phyloP scores from a whole-genome alignment of 1,284 basidiomycete genomes.

The Sporisorium graminicola region DNA sequence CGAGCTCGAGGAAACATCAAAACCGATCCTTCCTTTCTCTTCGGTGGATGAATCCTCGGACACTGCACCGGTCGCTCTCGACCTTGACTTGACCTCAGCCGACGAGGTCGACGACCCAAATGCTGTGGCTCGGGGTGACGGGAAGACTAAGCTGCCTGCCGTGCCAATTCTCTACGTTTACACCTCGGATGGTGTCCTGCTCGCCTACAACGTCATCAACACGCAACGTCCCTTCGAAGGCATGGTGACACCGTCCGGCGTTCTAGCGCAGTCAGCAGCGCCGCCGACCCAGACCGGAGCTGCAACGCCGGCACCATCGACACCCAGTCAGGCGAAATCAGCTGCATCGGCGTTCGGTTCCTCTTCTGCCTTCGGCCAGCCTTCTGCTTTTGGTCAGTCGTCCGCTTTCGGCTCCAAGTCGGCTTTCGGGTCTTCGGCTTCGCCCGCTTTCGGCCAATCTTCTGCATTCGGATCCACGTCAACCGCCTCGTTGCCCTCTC shows the following conservation, averaged over 20 bases:
- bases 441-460: conserved; percentile 45
- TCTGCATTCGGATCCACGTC: conserved; percentile 41
- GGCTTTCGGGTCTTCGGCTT: conserved; percentile 52
- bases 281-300: conserved; percentile 7
- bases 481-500: conserved; percentile 9
- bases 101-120: conserved; percentile 74
- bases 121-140: conserved; percentile 72
- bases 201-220: conserved; percentile 81
- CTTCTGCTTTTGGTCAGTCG: conserved; percentile 34
- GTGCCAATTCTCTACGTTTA: conserved; percentile 81
- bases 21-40: conserved; percentile 76
- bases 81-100: conserved; percentile 77
- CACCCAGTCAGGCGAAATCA: conserved; percentile 10
- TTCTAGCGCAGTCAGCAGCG: conserved; percentile 16
- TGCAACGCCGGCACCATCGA: conserved; percentile 14
- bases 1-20: conserved; percentile 80
- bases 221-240: conserved; percentile 71
- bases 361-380: conserved; percentile 39
- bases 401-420: conserved; percentile 39
- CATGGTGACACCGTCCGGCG: conserved; percentile 62
- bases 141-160: conserved; percentile 71
- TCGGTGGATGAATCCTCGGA: conserved; percentile 78
- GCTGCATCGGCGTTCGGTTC: conserved; percentile 27
- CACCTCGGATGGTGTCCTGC: conserved; percentile 82
- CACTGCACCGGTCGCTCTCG: conserved; percentile 79